A percentile compares a stretch with the other conserved stretches of the same genome.
Evolutionary conservation across 108 stramenopile species (phyloP).

Genomic region (Skeletonema marinoi): DNA sequence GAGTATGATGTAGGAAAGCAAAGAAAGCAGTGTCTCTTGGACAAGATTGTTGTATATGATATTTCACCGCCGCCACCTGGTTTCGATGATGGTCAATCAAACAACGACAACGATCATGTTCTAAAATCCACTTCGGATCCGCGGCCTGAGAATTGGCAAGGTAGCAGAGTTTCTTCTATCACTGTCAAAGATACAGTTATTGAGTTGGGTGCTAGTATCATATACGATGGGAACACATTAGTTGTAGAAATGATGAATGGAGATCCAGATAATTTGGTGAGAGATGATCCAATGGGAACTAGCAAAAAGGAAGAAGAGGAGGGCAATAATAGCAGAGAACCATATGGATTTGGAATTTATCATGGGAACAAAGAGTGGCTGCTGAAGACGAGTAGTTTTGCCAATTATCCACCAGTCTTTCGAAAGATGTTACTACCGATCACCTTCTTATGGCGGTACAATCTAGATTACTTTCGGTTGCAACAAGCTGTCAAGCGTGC

Average conservation of each 20-base stretch:
- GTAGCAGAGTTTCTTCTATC: slow-evolving; percentile 60
- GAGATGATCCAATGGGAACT: slow-evolving; percentile 28
- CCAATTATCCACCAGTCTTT: slow-evolving; percentile 13
- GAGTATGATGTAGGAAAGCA: slow-evolving; percentile 56
- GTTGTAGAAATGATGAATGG: slow-evolving; percentile 54
- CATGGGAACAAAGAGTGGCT: slow-evolving; percentile 39
- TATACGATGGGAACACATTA: slow-evolving; percentile 56
- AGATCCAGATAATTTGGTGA: slow-evolving; percentile 40
- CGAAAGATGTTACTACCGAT: slow-evolving; percentile 7
- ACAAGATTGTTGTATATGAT: slow-evolving; percentile 68
- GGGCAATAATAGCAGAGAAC: not conserved
- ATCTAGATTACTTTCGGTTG: slow-evolving; percentile 40
- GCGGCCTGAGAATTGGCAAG: slow-evolving; percentile 51
- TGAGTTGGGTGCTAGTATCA: slow-evolving; percentile 78
- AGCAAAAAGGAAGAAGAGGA: slow-evolving; percentile 3
- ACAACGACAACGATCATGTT: not conserved
- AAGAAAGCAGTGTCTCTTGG: slow-evolving; percentile 45
- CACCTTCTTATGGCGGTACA: slow-evolving; percentile 38
- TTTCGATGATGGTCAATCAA: slow-evolving; percentile 9
- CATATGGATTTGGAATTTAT: slow-evolving; percentile 50
- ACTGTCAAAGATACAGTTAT: slow-evolving; percentile 58
- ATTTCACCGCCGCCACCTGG: slow-evolving; percentile 41
- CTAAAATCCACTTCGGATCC: slow-evolving; percentile 26
- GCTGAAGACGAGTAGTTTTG: slow-evolving; percentile 13
- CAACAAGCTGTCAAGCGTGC: slow-evolving; percentile 38